Conservation (phyloP, 805 yeast species). For the Sungouiella thailandica region DNA sequence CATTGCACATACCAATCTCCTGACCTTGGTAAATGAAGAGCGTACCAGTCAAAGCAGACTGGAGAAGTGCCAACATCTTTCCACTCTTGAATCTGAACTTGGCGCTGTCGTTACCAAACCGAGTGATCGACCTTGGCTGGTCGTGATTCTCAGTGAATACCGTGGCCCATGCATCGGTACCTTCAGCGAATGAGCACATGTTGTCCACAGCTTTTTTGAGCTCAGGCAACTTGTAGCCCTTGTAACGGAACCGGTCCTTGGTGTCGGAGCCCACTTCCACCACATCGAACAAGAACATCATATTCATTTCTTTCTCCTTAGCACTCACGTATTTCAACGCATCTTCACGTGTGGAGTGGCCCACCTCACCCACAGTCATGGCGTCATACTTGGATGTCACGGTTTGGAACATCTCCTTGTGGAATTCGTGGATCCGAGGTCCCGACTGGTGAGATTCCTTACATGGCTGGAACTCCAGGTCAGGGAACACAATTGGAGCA, state of each 20-base stretch:
- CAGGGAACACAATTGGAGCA: conserved; percentile 44
- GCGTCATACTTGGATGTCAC: conserved; percentile 44
- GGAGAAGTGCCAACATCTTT: conserved; percentile 44
- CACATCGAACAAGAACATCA: conserved; percentile 34
- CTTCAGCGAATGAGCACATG: conserved; percentile 37
- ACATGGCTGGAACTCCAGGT: conserved; percentile 37
- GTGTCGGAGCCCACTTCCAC: conserved; percentile 35
- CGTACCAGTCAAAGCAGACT: conserved; percentile 48
- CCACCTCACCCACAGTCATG: conserved; percentile 57
- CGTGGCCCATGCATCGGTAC: conserved; percentile 55
- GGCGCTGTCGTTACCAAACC: conserved; percentile 42
- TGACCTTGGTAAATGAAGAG: conserved; percentile 58
- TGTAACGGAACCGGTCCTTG: conserved; percentile 30
- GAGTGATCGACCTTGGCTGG: conserved; percentile 48
- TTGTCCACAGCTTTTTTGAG: conserved; percentile 36
- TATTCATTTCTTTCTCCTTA: conserved; percentile 34
- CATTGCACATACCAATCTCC: conserved; percentile 53
- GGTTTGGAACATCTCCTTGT: conserved; percentile 43
- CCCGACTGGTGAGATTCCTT: conserved; percentile 35
- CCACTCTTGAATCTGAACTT: conserved; percentile 36
- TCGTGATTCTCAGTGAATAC: conserved; percentile 56
- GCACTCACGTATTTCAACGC: conserved; percentile 41
- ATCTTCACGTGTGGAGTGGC: conserved; percentile 37
- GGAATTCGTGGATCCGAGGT: conserved; percentile 55
- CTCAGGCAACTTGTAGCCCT: conserved; percentile 31